Conservation (phyloP, 2,329 filamentous ascomycete species). For the Xylariaceae sp. region DNA sequence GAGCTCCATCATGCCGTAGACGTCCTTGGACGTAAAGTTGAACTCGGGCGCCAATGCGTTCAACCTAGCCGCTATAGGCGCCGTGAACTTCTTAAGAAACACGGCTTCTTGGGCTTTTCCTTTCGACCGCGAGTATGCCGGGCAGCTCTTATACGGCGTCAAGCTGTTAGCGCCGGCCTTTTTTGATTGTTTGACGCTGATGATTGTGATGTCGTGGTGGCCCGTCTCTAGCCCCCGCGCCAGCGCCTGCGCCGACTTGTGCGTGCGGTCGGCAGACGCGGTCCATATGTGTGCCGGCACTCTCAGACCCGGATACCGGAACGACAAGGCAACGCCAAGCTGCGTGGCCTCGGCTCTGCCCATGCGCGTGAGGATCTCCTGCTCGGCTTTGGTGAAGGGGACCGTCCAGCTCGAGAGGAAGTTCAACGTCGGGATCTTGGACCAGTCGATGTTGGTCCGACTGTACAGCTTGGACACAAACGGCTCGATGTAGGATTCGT, state of each 20-base stretch:
- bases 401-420: constrained; percentile 56
- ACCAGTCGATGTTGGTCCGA: constrained; percentile 53
- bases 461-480: constrained; percentile 57
- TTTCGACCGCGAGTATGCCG: constrained; percentile 54
- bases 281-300: constrained; percentile 56
- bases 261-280: constrained; percentile 58
- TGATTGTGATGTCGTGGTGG: constrained; percentile 50
- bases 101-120: constrained; percentile 52
- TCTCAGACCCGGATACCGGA: constrained; percentile 53
- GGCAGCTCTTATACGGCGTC: constrained; percentile 62
- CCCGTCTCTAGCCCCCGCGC: constrained; percentile 53
- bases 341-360: constrained; percentile 58
- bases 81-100: constrained; percentile 54
- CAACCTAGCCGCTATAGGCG: constrained; percentile 55
- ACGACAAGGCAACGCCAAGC: constrained; percentile 54
- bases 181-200: constrained; percentile 53
- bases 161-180: constrained; percentile 56
- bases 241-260: constrained; percentile 54
- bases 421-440: constrained; percentile 48
- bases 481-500: constrained; percentile 53
- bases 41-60: constrained; percentile 51
- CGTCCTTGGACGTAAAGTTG: constrained; percentile 59
- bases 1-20: constrained; percentile 62
- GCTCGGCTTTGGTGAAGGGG: constrained; percentile 53
- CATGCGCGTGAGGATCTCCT: constrained; percentile 57